Base-by-base conservation (phyloP, 1,284 basidiomycete species). In the Moniliophthora roreri region DNA sequence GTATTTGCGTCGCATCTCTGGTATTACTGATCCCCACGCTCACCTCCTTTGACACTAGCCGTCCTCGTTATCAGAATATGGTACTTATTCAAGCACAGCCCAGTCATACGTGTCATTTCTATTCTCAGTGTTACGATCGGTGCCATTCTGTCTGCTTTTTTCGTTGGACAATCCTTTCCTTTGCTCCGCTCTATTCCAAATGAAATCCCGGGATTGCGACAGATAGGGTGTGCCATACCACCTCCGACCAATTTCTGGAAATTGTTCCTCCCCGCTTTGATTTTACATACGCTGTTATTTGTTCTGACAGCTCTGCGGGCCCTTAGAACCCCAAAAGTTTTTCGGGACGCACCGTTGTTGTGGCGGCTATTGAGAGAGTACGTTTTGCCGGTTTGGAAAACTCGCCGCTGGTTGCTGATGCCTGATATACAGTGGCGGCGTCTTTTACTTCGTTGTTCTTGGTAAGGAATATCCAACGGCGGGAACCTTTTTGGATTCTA, bases 41-140 rank as follows among this genome's bases (percentile, higher is more conserved):
- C 15, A 20, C 18, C 10, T 50, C 24, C 18, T 4, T 3, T 2
- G 9, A 23, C 15, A 11, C 23, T 21, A 50, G 48, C 38, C 21
- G 48, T 50, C 20, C 37, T 50, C 6, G 48, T 50, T 16, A n/a
- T 40, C 15, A 20, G 48, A 28, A 50, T 50, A 50, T 50, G 21
- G 48, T 40, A 40, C 37, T 28, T 50, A 9, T 50, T 50, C 20
- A 18, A 20, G 13, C 48, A 39, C 5, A 39, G 36, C 37, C 20
- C 9, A 21, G 9, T 28, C 10, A 50, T 50, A 11, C 48, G 48
- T 4, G 18, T 15, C 21, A 11, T 50, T 3, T 23, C 23, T 16
- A 21, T 50, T 21, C 18, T 28, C 38, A 20, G 16, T 24, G 35
- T 37, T 3, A 18, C 37, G 21, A 9, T 37, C 21, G 32, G 13